Evolutionary conservation across 164 flowering plant species (phyloP).

Genomic region (Nelumbo lutea): DNA sequence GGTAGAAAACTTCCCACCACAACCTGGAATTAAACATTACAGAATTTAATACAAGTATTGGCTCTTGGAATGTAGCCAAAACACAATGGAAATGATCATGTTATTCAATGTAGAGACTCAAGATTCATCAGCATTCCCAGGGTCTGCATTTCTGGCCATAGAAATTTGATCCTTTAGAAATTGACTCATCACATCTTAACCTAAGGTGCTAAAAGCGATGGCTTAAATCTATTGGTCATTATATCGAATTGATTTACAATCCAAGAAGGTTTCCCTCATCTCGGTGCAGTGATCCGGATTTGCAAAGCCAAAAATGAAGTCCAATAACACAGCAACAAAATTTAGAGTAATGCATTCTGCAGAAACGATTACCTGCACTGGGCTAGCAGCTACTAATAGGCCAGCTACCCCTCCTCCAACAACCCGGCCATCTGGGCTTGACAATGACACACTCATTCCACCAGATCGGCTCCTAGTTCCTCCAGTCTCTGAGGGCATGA

Average conservation of each 20-base stretch:
- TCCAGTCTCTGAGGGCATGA: slow-evolving; percentile 82
- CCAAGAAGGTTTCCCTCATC: neutral
- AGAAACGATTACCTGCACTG: slow-evolving; percentile 65
- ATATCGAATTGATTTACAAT: neutral
- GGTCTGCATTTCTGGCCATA: too few relatives aligned
- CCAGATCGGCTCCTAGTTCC: slow-evolving; percentile 95
- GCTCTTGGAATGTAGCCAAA: too few relatives aligned
- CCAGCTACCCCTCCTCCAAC: slow-evolving; percentile 99
- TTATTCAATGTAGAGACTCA: too few relatives aligned
- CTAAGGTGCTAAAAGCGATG: neutral
- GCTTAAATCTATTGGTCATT: neutral
- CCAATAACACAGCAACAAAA: neutral
- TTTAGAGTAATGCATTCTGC: neutral
- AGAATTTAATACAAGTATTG: too few relatives aligned
- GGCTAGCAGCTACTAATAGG: slow-evolving; percentile 84
- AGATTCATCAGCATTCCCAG: too few relatives aligned
- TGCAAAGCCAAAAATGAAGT: neutral
- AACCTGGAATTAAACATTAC: slow-evolving; percentile 37
- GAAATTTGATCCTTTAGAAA: too few relatives aligned
- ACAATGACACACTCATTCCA: slow-evolving; percentile 96
- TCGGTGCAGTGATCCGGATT: neutral
- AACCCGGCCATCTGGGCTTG: slow-evolving; percentile 98
- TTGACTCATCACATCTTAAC: too few relatives aligned
- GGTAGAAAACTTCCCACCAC: slow-evolving; percentile 93
- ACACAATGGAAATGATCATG: too few relatives aligned